Conservation (phyloP, 2,329 filamentous ascomycete genomes). For the Aspergillus sp. region DNA sequence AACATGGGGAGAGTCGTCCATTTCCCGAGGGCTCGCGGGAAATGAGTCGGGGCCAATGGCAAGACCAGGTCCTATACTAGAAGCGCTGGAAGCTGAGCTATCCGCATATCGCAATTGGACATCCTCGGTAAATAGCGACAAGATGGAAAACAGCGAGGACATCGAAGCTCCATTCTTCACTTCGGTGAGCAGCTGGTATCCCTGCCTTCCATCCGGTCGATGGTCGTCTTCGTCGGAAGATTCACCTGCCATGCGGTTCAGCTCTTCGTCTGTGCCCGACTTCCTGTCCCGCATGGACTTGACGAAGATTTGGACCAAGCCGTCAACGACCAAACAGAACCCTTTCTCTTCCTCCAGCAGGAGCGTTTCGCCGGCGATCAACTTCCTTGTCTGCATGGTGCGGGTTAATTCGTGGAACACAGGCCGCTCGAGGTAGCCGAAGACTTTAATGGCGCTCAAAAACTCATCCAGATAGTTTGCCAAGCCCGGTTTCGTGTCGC, state of each 20-base stretch:
- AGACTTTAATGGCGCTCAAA: slow-evolving; percentile 96
- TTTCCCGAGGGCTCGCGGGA: slow-evolving; percentile 39
- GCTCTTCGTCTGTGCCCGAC: slow-evolving; percentile 42
- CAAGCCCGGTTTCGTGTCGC: slow-evolving; percentile 83
- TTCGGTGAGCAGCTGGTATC: slow-evolving; percentile 92
- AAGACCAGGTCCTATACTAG: slow-evolving; percentile 34
- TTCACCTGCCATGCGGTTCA: slow-evolving; percentile 45
- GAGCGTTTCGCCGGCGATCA: slow-evolving; percentile 93
- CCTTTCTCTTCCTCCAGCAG: slow-evolving; percentile 96
- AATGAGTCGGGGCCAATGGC: slow-evolving; percentile 40
- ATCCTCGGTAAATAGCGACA: slow-evolving; percentile 95
- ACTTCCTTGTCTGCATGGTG: slow-evolving; percentile 96
- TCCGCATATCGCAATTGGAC: slow-evolving; percentile 72
- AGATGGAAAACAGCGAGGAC: slow-evolving; percentile 96
- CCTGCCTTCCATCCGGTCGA: slow-evolving; percentile 66
- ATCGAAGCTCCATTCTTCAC: slow-evolving; percentile 97
- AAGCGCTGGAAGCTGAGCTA: slow-evolving; percentile 49
- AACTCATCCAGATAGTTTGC: slow-evolving; percentile 99
- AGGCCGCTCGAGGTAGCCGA: slow-evolving; percentile 92
- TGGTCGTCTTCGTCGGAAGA: slow-evolving; percentile 70
- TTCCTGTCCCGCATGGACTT: slow-evolving; percentile 68
- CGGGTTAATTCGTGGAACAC: slow-evolving; percentile 97
- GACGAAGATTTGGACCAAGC: slow-evolving; percentile 95
- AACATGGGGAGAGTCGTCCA: slow-evolving; percentile 30
- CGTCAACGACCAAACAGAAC: slow-evolving; percentile 96